These are phyloP conservation scores for Keithomyces neogunnii DNA, from an alignment of 2,329 filamentous ascomycete genomes.

Conservation along the genomic window DNA sequence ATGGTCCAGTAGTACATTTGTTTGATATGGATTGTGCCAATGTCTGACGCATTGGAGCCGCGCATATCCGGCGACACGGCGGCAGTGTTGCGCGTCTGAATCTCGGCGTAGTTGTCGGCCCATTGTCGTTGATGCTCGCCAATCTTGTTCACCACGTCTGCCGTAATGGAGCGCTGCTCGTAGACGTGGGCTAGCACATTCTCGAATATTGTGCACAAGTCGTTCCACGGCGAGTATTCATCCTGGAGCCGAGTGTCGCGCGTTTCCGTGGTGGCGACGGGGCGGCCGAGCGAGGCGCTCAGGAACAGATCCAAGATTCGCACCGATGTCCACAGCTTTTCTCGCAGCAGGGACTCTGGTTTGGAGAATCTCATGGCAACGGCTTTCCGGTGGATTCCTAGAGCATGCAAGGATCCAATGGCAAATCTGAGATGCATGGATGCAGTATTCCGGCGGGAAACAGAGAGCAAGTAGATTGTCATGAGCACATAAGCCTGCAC, in stretches of 20 bases:
- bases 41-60: background rate
- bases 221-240: slow-evolving; percentile 12
- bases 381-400: slow-evolving; percentile 40
- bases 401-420: slow-evolving; percentile 43
- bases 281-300: slow-evolving; percentile 17
- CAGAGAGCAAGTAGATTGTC: slow-evolving; percentile 51
- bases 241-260: slow-evolving; percentile 6
- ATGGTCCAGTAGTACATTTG: slow-evolving; percentile 25
- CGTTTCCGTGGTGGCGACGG: slow-evolving; percentile 14
- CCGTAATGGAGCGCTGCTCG: slow-evolving; percentile 13
- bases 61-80: too few relatives aligned
- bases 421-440: slow-evolving; percentile 57
- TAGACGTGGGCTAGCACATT: slow-evolving; percentile 19
- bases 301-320: slow-evolving; percentile 17
- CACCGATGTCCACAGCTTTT: slow-evolving; percentile 16
- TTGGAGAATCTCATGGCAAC: slow-evolving; percentile 11
- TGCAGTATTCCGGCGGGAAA: slow-evolving; percentile 49
- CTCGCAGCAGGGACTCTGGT: slow-evolving; percentile 11
- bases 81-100: background rate
- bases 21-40: slow-evolving; percentile 14
- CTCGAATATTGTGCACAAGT: slow-evolving; percentile 17
- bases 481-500: slow-evolving; percentile 44
- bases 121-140: slow-evolving; percentile 17
- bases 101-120: slow-evolving; percentile 8
- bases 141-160: slow-evolving; percentile 14